Evolutionary conservation across 345 rosid genomes (phyloP).

Genomic region (Eucalyptus leucophloia): DNA sequence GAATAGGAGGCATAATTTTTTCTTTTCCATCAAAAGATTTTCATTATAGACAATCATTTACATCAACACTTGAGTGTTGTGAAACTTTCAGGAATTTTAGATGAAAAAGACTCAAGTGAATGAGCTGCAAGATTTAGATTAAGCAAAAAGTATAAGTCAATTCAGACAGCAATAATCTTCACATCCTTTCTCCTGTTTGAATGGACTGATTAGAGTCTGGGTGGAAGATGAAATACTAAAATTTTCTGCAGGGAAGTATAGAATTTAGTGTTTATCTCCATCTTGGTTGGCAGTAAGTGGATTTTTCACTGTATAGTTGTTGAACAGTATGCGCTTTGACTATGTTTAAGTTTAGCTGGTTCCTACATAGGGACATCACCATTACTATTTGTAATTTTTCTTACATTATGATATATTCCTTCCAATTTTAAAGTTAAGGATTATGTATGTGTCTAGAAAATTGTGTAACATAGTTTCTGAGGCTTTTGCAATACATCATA

Average conservation of each 20-base stretch:
- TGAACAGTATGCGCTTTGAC: neutral
- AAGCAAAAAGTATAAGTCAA: neutral
- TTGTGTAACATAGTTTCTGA: neutral
- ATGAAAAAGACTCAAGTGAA: neutral
- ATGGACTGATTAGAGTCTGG: neutral
- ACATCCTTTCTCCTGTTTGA: neutral
- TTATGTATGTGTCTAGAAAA: neutral
- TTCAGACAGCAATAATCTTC: neutral
- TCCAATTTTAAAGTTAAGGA: neutral
- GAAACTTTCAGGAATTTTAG: neutral
- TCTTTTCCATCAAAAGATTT: too few species aligned
- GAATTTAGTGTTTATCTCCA: neutral
- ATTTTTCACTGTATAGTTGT: neutral
- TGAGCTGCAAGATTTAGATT: neutral
- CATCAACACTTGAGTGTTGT: neutral
- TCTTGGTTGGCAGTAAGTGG: neutral
- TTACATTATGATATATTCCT: neutral
- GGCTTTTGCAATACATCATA: neutral
- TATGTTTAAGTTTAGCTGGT: neutral
- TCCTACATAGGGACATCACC: neutral
- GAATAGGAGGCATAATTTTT: neutral
- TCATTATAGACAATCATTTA: too few species aligned
- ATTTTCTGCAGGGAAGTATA: neutral
- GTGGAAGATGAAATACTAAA: neutral
- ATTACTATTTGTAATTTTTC: neutral